A percentile compares a stretch with the other conserved stretches of the same genome.
Evolutionary conservation across 2,329 filamentous ascomycete species (phyloP).

Genomic region (Neobulgaria alba): DNA sequence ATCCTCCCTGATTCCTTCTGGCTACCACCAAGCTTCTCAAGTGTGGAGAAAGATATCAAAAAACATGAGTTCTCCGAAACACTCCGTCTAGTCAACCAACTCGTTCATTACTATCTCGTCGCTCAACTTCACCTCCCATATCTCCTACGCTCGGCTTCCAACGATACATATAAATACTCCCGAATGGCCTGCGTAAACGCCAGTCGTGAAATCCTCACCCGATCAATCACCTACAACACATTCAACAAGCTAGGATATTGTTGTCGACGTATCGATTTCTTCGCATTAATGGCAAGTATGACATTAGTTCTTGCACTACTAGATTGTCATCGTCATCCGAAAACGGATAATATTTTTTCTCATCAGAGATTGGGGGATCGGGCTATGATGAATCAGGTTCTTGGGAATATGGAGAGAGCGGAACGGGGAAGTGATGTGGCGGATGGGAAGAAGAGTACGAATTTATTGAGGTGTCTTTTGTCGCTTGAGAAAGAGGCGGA

Average conservation of each 20-base stretch:
- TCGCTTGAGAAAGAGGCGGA: not conserved
- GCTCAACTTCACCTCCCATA: conserved; percentile 35
- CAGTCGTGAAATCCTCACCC: conserved; percentile 31
- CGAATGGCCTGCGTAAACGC: conserved; percentile 32
- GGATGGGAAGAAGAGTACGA: not conserved
- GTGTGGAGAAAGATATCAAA: not conserved
- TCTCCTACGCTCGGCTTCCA: conserved; percentile 23
- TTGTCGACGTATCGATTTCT: conserved; percentile 32
- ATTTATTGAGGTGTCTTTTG: not conserved
- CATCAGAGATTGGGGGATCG: conserved; percentile 35
- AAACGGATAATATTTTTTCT: conserved; percentile 25
- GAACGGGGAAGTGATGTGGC: not conserved
- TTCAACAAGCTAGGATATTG: conserved; percentile 26
- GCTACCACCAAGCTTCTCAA: not conserved
- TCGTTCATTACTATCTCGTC: conserved; percentile 33
- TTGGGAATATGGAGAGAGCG: conserved; percentile 27
- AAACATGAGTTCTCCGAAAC: conserved; percentile 14
- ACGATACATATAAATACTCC: conserved; percentile 27
- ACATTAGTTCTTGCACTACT: conserved; percentile 33
- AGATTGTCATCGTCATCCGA: conserved; percentile 21
- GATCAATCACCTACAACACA: conserved; percentile 30
- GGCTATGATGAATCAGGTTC: conserved; percentile 31
- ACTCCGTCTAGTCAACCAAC: conserved; percentile 27
- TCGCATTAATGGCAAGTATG: conserved; percentile 32
- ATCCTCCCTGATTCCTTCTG: not conserved